These are phyloP conservation scores for Gyromitra esculenta DNA, from an alignment of 2,329 filamentous ascomycete genomes.

Conservation along the genomic window DNA sequence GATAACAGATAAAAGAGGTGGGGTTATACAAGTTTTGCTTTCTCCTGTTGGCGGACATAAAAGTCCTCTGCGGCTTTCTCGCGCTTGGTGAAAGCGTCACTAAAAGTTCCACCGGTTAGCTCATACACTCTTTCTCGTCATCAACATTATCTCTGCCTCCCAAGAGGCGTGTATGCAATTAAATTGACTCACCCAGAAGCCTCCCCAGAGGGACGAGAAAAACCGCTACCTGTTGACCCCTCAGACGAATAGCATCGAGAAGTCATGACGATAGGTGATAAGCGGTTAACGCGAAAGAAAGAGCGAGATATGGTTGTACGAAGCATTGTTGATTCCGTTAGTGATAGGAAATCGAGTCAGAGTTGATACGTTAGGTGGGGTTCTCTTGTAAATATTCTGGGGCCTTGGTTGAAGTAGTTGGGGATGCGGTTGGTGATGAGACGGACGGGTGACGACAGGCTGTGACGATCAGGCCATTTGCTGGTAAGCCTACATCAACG, in stretches of 20 bases:
- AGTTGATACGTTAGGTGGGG: constrained; percentile 14
- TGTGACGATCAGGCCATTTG: constrained; percentile 35
- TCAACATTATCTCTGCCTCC: not conserved
- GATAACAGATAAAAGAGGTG: not conserved
- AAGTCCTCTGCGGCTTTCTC: constrained; percentile 87
- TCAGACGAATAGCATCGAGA: constrained; percentile 62
- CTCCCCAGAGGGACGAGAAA: constrained; percentile 52
- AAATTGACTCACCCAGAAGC: constrained; percentile 49
- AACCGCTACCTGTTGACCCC: constrained; percentile 71
- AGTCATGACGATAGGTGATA: constrained; percentile 70
- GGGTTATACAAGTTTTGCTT: constrained; percentile 79
- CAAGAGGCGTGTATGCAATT: constrained; percentile 4
- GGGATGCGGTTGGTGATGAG: constrained; percentile 25
- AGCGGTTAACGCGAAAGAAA: constrained; percentile 69
- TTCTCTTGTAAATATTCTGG: constrained; percentile 40
- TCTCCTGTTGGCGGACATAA: constrained; percentile 86
- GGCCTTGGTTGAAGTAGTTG: constrained; percentile 39
- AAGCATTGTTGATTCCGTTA: constrained; percentile 68
- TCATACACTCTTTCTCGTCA: constrained; percentile 1
- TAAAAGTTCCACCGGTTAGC: constrained; percentile 60
- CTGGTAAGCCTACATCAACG: constrained; percentile 21
- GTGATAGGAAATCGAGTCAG: constrained; percentile 28
- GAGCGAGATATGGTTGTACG: constrained; percentile 69
- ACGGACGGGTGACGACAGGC: constrained; percentile 40
- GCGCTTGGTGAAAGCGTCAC: constrained; percentile 91